Conservation (phyloP, 23 red algal species). For the Gracilaria vermiculophylla region DNA sequence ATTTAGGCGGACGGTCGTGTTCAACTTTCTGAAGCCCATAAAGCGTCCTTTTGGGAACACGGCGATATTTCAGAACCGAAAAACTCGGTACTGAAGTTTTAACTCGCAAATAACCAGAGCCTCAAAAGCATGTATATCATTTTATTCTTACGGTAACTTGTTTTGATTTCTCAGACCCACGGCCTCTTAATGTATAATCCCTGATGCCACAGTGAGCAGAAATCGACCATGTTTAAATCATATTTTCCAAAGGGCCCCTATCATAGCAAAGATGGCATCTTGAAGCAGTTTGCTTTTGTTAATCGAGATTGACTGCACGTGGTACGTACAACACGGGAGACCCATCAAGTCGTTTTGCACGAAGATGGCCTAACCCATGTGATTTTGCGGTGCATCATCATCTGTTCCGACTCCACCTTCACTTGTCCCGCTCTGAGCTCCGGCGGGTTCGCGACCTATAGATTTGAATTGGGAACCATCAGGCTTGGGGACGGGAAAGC, state of each 20-base stretch:
- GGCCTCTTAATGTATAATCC: too few species aligned
- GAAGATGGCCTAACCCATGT: background rate
- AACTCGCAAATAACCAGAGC: too few species aligned
- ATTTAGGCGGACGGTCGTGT: background rate
- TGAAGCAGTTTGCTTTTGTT: background rate
- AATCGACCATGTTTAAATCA: too few species aligned
- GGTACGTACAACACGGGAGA: background rate
- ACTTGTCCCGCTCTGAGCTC: background rate
- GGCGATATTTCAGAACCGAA: too few species aligned
- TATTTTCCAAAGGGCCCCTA: too few species aligned
- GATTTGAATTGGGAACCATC: constrained; percentile 63
- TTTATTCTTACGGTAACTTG: too few species aligned
- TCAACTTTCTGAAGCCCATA: background rate
- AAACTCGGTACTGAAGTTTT: too few species aligned
- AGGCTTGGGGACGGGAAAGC: constrained; percentile 47
- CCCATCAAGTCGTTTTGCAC: background rate
- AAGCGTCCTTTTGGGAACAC: background rate
- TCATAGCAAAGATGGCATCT: too few species aligned
- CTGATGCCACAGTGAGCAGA: too few species aligned
- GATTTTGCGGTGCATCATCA: background rate
- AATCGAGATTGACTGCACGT: background rate
- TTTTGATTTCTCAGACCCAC: too few species aligned
- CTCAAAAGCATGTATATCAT: too few species aligned
- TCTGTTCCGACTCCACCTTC: background rate
- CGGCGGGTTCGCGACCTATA: constrained; percentile 9